Base-by-base conservation (phyloP, 2,329 filamentous ascomycete genomes). In the Calonectria crousiana region DNA sequence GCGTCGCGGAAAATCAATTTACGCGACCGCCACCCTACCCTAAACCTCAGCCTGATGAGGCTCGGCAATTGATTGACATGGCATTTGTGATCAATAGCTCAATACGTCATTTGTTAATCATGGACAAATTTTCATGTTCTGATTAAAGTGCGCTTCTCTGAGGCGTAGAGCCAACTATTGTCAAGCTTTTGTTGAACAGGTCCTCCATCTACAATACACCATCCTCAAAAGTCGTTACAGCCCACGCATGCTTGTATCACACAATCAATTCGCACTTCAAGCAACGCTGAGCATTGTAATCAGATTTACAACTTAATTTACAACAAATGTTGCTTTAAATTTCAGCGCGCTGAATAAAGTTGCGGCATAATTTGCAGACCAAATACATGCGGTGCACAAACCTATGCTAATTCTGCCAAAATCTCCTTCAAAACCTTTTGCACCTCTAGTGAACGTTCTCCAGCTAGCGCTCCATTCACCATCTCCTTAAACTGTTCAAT, bases 361-460 rank as follows among this genome's bases (percentile, higher is more conserved):
- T 26, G 14, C 11, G 38, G 6, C 23, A 38, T 6, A 38, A 10
- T 11, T 9, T 38, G 13, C 14, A 44, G 6, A 44, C 18, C 18
- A 41, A 28, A 28, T 14, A 10, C 20, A n/a, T 20, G 2, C n/a
- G 30, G 26, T 9, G 20, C 23, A 44, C 56, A 26, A 20, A 14
- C 73, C 67, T 73, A 74, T 52, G 79, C 70, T 66, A 86, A 56
- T 67, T 84, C 81, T 16, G 81, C 78, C 30, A 83, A 69, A n/a
- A 84, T 82, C 53, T 83, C 81, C 72, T 82, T 85, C 76, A 88
- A 82, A 6, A 85, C 81, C 76, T 83, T 87, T 78, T 88, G 86
- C 20, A 89, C 86, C 65, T 88, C 87, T 34, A 86, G 73, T 1
- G 86, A 86, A 64, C 88, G 84, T 77, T 90, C 88, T 10, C 79